Percentiles rank a stretch among this genome's conserved stretches.
Evolutionary conservation across 208 protist genomes (phyloP).

Genomic region (Trypanosoma lewisi): DNA sequence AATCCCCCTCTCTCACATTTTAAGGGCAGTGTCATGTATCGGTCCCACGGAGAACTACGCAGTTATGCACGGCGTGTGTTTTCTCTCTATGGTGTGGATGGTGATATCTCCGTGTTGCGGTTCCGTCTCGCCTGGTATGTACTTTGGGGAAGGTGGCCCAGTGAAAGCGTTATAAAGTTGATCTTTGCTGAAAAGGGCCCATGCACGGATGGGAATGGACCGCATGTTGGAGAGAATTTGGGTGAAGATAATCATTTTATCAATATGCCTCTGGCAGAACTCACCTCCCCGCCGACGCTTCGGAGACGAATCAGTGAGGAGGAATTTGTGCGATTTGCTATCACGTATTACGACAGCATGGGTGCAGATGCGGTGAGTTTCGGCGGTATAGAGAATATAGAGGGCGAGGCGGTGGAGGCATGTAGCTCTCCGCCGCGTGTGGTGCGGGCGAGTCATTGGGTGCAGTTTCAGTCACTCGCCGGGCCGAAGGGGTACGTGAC

Average conservation of each 20-base stretch:
- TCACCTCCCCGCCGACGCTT: neutral
- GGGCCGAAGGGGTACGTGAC: slow-evolving; percentile 58
- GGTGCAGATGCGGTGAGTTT: slow-evolving; percentile 9
- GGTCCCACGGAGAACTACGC: slow-evolving; percentile 44
- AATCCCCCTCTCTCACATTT: neutral
- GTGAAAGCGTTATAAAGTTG: slow-evolving; percentile 7
- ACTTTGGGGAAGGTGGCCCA: slow-evolving; percentile 21
- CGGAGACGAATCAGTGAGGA: slow-evolving; percentile 20
- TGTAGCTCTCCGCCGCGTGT: neutral
- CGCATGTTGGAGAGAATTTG: neutral
- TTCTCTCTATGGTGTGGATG: slow-evolving; percentile 23
- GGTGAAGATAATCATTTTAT: neutral
- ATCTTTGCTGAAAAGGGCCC: slow-evolving; percentile 1
- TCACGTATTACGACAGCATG: slow-evolving; percentile 21
- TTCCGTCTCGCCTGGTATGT: slow-evolving; percentile 28
- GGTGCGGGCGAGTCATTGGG: slow-evolving; percentile 3
- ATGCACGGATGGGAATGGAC: neutral
- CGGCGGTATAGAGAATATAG: neutral
- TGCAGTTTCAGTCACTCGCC: slow-evolving; percentile 49
- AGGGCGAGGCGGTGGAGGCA: neutral
- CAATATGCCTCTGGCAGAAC: neutral
- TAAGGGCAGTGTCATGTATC: slow-evolving; percentile 36
- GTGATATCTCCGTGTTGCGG: neutral
- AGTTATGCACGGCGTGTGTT: slow-evolving; percentile 48
- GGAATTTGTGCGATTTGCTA: slow-evolving; percentile 24